Conservation (phyloP, 2,329 filamentous ascomycete species). For the Erysiphe pulchra region DNA sequence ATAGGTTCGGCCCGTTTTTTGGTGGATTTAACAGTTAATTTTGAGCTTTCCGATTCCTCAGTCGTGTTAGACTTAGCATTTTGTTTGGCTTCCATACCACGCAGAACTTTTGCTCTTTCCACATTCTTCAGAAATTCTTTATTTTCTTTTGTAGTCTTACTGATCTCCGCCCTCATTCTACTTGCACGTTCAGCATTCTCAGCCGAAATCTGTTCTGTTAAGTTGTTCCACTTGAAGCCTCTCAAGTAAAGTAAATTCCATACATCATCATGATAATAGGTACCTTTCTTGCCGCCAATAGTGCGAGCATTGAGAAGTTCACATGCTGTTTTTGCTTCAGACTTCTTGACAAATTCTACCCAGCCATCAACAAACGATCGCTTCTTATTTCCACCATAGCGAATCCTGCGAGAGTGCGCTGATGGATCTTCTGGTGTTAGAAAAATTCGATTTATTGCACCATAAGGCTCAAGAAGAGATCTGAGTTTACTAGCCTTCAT, state of each 20-base stretch:
- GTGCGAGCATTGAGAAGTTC: conserved; percentile 52
- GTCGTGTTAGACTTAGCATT: conserved; percentile 18
- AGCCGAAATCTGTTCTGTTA: conserved; percentile 53
- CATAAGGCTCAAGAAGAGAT: conserved; percentile 49
- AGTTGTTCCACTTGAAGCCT: conserved; percentile 57
- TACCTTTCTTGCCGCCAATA: conserved; percentile 63
- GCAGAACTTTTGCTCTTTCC: conserved; percentile 54
- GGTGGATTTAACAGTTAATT: conserved; percentile 5
- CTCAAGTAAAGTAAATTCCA: conserved; percentile 66
- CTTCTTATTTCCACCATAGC: conserved; percentile 60
- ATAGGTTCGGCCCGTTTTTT: conserved; percentile 14
- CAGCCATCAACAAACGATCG: conserved; percentile 62
- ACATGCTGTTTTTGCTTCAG: conserved; percentile 50
- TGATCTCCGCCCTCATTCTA: conserved; percentile 53
- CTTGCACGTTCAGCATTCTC: conserved; percentile 60
- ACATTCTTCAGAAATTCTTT: conserved; percentile 59
- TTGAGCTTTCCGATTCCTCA: conserved; percentile 9
- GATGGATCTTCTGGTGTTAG: conserved; percentile 49
- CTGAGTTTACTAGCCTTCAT: conserved; percentile 66
- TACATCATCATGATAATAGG: conserved; percentile 63
- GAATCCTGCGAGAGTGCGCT: conserved; percentile 38
- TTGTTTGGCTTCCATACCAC: conserved; percentile 40
- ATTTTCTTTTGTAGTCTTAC: conserved; percentile 52
- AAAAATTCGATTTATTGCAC: conserved; percentile 52
- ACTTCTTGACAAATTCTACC: conserved; percentile 58